Percentiles rank a stretch among this genome's conserved stretches.
Evolutionary conservation across 495 filamentous ascomycete species (phyloP).

Genomic region (Aspergillus leporis): DNA sequence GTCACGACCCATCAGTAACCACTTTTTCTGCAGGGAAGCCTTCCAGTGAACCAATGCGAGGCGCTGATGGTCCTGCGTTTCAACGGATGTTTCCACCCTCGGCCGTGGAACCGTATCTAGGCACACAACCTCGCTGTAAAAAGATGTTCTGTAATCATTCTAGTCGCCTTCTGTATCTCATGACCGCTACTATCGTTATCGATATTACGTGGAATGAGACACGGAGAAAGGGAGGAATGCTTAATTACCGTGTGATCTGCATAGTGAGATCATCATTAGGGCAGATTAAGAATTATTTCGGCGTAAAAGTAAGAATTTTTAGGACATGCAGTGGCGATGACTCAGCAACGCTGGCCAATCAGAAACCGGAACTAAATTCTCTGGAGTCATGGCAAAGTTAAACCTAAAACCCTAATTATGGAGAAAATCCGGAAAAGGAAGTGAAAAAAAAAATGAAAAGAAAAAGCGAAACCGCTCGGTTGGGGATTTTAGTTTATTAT

Average conservation of each 20-base stretch:
- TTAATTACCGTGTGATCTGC: neutral
- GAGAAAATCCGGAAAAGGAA: neutral
- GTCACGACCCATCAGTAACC: neutral
- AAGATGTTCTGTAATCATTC: neutral
- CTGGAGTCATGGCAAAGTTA: neutral
- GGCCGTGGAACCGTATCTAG: neutral
- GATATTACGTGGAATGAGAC: neutral
- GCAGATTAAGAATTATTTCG: neutral
- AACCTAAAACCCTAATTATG: conserved; percentile 6
- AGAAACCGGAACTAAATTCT: neutral
- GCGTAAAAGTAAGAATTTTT: neutral
- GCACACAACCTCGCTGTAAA: neutral
- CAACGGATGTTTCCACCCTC: neutral
- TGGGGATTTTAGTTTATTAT: neutral
- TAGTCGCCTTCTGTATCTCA: neutral
- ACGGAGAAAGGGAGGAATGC: neutral
- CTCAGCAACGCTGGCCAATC: neutral
- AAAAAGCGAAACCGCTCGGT: neutral
- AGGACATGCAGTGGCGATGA: neutral
- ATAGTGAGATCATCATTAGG: neutral
- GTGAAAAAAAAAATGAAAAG: neutral
- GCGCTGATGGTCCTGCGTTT: neutral
- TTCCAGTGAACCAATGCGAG: neutral
- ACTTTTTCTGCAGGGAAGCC: neutral
- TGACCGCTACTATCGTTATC: neutral